These are phyloP conservation scores for Agaricus bisporus DNA, from an alignment of 768 basidiomycete species.

Conservation along the genomic window DNA sequence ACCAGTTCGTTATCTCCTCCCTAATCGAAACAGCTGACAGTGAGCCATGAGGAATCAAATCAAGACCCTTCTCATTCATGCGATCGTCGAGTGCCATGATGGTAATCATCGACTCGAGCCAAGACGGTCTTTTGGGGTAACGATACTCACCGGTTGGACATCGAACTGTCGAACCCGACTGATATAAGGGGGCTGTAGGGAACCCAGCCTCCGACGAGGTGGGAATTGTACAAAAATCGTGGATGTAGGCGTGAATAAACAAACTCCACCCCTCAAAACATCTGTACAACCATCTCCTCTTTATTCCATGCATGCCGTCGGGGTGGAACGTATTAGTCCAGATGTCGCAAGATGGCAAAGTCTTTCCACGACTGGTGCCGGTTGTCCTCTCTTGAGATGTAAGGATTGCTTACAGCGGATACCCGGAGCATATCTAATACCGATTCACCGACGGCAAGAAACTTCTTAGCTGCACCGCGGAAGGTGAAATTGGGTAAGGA, in stretches of 20 bases:
- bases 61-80: neutral
- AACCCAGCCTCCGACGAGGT: too few relatives aligned
- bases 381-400: slow-evolving; percentile 59
- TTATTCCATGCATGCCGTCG: neutral
- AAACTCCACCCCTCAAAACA: too few relatives aligned
- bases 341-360: neutral
- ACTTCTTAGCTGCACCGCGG: slow-evolving; percentile 72
- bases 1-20: neutral
- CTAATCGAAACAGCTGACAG: neutral
- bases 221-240: too few relatives aligned
- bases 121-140: neutral
- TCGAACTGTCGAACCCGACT: too few relatives aligned
- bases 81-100: neutral
- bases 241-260: too few relatives aligned
- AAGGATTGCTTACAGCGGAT: slow-evolving; percentile 79
- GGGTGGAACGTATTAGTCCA: neutral
- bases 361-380: neutral
- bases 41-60: neutral
- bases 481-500: slow-evolving; percentile 72
- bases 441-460: slow-evolving; percentile 82
- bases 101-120: neutral
- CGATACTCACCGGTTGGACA: too few relatives aligned
- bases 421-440: slow-evolving; percentile 83
- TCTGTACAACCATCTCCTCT: too few relatives aligned
- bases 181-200: too few relatives aligned